phyloP scores from a whole-genome alignment of 148 eudicot species.

The Amaranthus hypochondriacus region DNA sequence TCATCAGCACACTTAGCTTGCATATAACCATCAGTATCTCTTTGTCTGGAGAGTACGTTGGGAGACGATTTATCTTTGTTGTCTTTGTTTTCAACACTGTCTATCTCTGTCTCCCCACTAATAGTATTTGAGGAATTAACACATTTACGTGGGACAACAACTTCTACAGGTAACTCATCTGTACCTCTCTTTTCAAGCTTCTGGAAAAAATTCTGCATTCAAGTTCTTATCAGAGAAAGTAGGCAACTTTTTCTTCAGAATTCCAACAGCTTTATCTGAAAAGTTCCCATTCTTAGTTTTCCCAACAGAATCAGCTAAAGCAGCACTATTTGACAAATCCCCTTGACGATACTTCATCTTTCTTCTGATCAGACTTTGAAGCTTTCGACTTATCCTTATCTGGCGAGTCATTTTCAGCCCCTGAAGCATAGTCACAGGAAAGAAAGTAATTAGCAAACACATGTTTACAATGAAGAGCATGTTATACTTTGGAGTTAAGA shows the following conservation, averaged over 20 bases:
- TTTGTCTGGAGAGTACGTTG: slow-evolving; percentile 30
- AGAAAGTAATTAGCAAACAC: slow-evolving; percentile 13
- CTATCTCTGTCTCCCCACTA: slow-evolving; percentile 39
- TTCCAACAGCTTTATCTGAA: slow-evolving; percentile 69
- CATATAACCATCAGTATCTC: slow-evolving; percentile 39
- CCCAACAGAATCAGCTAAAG: slow-evolving; percentile 38
- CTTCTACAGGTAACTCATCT: slow-evolving; percentile 80
- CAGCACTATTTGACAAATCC: slow-evolving; percentile 43
- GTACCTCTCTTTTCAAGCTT: slow-evolving; percentile 73
- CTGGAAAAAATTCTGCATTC: slow-evolving; percentile 92
- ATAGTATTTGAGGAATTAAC: slow-evolving; percentile 41
- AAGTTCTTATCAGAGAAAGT: slow-evolving; percentile 71
- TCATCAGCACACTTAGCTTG: slow-evolving; percentile 35
- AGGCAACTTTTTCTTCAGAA: slow-evolving; percentile 78
- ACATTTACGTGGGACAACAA: slow-evolving; percentile 73
- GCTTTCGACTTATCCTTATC: slow-evolving; percentile 37
- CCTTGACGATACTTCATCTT: slow-evolving; percentile 35
- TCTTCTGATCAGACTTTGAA: slow-evolving; percentile 32
- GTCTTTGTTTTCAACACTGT: slow-evolving; percentile 33
- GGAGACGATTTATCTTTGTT: slow-evolving; percentile 33
- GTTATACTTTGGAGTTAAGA: slow-evolving; percentile 7
- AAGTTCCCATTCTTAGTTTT: slow-evolving; percentile 46
- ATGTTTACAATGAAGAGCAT: slow-evolving; percentile 3
- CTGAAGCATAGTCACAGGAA: slow-evolving; percentile 30
- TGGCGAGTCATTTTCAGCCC: slow-evolving; percentile 38